These are phyloP conservation scores for Daldinia childiae DNA, from an alignment of 495 filamentous ascomycete species.

Conservation along the genomic window DNA sequence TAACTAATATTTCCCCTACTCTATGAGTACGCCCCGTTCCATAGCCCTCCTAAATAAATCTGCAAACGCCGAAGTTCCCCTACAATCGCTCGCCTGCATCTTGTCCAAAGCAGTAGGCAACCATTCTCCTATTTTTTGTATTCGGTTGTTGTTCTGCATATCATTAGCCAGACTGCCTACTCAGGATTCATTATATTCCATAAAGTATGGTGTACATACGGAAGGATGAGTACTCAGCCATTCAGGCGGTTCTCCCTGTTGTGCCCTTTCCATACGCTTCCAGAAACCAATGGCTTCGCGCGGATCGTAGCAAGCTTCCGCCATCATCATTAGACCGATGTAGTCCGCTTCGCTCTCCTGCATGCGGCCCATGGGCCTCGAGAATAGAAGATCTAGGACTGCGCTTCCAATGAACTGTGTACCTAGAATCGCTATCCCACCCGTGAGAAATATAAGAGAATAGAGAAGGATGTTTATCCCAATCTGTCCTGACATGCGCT, in stretches of 20 bases:
- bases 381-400: conserved; percentile 70
- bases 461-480: conserved; percentile 64
- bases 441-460: conserved; percentile 59
- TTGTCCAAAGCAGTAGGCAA: conserved; percentile 67
- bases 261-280: conserved; percentile 75
- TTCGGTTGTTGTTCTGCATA: conserved; percentile 69
- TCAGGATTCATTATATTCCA: neutral
- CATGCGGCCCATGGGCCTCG: conserved; percentile 73
- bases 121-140: conserved; percentile 75
- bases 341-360: conserved; percentile 80
- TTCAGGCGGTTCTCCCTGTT: conserved; percentile 69
- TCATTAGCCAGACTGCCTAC: conserved; percentile 31
- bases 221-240: conserved; percentile 89
- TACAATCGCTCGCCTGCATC: conserved; percentile 62
- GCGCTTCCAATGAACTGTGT: conserved; percentile 53
- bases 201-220: conserved; percentile 54
- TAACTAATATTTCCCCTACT: conserved; percentile 6
- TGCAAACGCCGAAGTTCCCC: conserved; percentile 50
- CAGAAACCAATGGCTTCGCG: conserved; percentile 77
- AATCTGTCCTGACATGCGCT: conserved; percentile 74
- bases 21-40: conserved; percentile 30
- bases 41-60: conserved; percentile 51
- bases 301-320: conserved; percentile 73
- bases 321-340: conserved; percentile 81
- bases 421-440: conserved; percentile 58